Evolutionary conservation across 257 asterid genomes (phyloP).

Genomic region (Solanum chmielewskii): DNA sequence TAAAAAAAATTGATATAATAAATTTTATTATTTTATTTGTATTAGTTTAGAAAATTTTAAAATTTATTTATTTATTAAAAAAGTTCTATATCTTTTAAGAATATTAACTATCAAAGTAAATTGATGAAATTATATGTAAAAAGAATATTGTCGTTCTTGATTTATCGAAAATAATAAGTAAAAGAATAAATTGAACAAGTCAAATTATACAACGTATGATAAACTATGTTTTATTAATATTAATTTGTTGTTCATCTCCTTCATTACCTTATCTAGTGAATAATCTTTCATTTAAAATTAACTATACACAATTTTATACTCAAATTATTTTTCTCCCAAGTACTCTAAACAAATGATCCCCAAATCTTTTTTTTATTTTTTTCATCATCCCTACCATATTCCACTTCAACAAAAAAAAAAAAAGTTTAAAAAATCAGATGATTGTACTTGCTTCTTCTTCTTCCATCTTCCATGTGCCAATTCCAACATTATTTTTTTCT

Average conservation of each 20-base stretch:
- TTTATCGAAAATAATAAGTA: too few relatives aligned
- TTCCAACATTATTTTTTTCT: not conserved
- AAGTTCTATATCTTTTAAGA: too few relatives aligned
- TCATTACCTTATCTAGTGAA: not conserved
- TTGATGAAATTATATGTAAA: too few relatives aligned
- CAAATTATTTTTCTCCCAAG: not conserved
- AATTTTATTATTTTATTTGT: too few relatives aligned
- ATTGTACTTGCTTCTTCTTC: not conserved
- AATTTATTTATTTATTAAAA: too few relatives aligned
- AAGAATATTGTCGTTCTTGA: too few relatives aligned
- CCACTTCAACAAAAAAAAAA: not conserved
- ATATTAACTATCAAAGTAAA: too few relatives aligned
- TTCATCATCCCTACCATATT: not conserved
- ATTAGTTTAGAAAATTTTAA: too few relatives aligned
- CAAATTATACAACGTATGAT: not conserved
- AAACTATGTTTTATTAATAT: not conserved
- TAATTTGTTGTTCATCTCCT: not conserved
- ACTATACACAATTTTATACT: not conserved
- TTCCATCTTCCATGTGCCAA: not conserved
- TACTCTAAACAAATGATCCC: not conserved
- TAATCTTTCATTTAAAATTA: too few relatives aligned
- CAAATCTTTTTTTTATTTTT: not conserved
- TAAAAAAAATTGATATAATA: too few relatives aligned
- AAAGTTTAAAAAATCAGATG: not conserved
- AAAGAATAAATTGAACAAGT: too few relatives aligned